phyloP scores from a whole-genome alignment of 495 filamentous ascomycete species.

The Daldinia decipiens region DNA sequence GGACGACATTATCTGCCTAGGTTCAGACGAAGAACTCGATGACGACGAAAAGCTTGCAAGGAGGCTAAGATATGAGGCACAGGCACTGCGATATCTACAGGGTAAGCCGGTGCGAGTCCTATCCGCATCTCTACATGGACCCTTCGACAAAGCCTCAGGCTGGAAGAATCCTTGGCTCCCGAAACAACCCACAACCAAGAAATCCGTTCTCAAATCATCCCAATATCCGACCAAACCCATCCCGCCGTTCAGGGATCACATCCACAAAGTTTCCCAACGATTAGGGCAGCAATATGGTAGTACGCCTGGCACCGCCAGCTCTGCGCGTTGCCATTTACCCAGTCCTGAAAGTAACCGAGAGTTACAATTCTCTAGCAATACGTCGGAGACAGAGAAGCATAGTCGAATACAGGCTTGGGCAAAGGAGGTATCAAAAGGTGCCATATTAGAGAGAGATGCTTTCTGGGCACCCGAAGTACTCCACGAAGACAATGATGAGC shows the following conservation, averaged over 20 bases:
- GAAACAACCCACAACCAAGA: conserved; percentile 29
- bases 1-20: conserved; percentile 57
- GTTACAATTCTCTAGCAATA: conserved; percentile 10
- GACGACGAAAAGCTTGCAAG: conserved; percentile 55
- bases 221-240: conserved; percentile 13
- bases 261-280: conserved; percentile 4
- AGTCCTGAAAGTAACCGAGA: conserved; percentile 46
- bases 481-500: background rate
- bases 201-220: conserved; percentile 24
- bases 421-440: conserved; percentile 20
- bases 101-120: conserved; percentile 68
- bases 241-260: conserved; percentile 5
- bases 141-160: conserved; percentile 63
- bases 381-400: conserved; percentile 17
- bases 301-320: conserved; percentile 24
- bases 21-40: conserved; percentile 69
- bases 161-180: conserved; percentile 74
- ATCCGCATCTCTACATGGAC: conserved; percentile 70
- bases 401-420: conserved; percentile 45
- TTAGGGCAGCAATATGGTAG: conserved; percentile 13
- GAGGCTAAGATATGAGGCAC: conserved; percentile 65
- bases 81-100: conserved; percentile 67
- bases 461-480: conserved; percentile 46
- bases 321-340: conserved; percentile 43
- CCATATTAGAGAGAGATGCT: conserved; percentile 31